phyloP scores from a whole-genome alignment of 208 protist genomes.

The Leishmania lainsoni region DNA sequence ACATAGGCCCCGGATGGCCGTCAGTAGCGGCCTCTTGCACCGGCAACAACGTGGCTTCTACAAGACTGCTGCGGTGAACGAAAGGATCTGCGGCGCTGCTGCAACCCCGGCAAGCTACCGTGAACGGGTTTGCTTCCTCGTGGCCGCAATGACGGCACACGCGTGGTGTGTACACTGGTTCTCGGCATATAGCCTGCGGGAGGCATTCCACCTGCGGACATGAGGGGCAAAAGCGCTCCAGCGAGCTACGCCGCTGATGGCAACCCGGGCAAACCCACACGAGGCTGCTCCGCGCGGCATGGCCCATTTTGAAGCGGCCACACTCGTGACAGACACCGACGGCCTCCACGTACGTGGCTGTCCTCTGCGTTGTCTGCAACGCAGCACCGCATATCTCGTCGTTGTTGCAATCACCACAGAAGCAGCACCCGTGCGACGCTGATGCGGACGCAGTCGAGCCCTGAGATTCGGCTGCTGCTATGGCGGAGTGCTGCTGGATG shows the following conservation, averaged over 20 bases:
- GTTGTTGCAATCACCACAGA: background rate
- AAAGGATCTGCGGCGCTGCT: conserved; percentile 24
- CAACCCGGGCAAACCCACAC: conserved; percentile 81
- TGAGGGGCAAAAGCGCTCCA: conserved; percentile 75
- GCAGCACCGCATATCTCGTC: background rate
- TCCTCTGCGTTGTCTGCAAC: background rate
- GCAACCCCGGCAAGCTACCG: conserved; percentile 22
- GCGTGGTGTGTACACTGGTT: conserved; percentile 11
- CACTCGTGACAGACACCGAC: conserved; percentile 62
- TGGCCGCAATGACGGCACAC: conserved; percentile 41
- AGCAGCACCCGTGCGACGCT: background rate
- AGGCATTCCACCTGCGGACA: conserved; percentile 86
- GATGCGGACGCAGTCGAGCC: background rate
- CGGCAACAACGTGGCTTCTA: background rate
- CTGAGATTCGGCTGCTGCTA: background rate
- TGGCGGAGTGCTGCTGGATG: background rate
- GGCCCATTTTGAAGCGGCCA: conserved; percentile 45
- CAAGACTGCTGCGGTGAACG: background rate
- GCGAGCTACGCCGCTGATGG: conserved; percentile 60
- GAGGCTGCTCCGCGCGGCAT: conserved; percentile 41
- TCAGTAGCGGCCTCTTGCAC: background rate
- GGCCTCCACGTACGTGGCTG: conserved; percentile 16
- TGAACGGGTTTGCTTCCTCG: conserved; percentile 50
- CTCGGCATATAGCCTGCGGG: conserved; percentile 43
- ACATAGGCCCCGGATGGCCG: background rate